Percentiles rank a stretch among this genome's conserved stretches.
Conservation (phyloP, 495 filamentous ascomycete species). For the Talaromyces nanjingensis region DNA sequence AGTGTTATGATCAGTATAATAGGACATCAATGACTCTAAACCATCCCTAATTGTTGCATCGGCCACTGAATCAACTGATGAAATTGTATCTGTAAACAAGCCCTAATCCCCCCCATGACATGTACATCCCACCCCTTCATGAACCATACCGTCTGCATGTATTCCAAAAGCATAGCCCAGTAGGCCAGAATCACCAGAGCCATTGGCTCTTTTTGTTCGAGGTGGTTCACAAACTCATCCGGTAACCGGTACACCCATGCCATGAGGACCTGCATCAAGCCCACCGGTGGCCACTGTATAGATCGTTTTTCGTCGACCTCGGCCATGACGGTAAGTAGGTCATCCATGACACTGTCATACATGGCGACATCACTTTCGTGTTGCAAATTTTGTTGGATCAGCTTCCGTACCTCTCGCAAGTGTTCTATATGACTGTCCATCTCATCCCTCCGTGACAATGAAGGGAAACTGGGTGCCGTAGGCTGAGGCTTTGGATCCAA, state of each 20-base stretch:
- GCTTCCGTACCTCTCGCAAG: constrained; percentile 11
- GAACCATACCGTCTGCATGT: constrained; percentile 28
- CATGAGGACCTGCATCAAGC: constrained; percentile 22
- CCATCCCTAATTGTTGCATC: not conserved
- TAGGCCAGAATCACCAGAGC: constrained; percentile 25
- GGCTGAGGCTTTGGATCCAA: constrained; percentile 14
- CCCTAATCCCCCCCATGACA: constrained; percentile 26
- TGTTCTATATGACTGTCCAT: constrained; percentile 15
- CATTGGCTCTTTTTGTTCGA: constrained; percentile 27
- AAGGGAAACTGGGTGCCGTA: constrained; percentile 3
- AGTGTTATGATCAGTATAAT: not conserved
- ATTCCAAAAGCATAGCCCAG: constrained; percentile 32
- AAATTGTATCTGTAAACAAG: constrained; percentile 17
- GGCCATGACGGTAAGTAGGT: constrained; percentile 15
- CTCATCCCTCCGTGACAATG: constrained; percentile 12
- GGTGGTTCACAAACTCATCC: constrained; percentile 20
- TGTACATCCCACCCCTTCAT: constrained; percentile 28
- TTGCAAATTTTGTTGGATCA: constrained; percentile 11
- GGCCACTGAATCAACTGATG: constrained; percentile 30
- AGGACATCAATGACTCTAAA: not conserved
- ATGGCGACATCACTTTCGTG: not conserved
- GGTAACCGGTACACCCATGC: constrained; percentile 33
- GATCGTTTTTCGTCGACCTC: constrained; percentile 18
- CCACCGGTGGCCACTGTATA: constrained; percentile 8
- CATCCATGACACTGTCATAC: constrained; percentile 12